These are phyloP conservation scores for Trichoderma gamsii DNA, from an alignment of 495 filamentous ascomycete species.

Conservation along the genomic window DNA sequence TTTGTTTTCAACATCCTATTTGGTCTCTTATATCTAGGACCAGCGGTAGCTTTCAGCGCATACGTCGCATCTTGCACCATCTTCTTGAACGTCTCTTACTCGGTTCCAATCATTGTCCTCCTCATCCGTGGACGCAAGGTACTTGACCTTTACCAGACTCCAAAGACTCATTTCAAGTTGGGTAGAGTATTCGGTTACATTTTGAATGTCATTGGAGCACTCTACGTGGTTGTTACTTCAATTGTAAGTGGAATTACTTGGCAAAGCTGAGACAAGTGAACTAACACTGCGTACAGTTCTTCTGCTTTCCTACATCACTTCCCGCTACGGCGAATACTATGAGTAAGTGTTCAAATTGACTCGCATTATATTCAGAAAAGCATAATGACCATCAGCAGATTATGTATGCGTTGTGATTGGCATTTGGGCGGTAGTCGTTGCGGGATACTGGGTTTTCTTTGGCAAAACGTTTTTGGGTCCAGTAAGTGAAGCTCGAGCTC, in stretches of 20 bases:
- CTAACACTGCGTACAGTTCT: slow-evolving; percentile 25
- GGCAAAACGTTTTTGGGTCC: slow-evolving; percentile 29
- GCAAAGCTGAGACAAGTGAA: background rate
- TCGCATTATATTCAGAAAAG: background rate
- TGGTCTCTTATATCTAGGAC: slow-evolving; percentile 30
- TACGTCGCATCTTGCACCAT: slow-evolving; percentile 31
- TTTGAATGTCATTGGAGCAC: slow-evolving; percentile 24
- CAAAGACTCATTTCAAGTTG: slow-evolving; percentile 22
- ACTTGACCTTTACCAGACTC: slow-evolving; percentile 21
- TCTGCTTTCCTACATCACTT: slow-evolving; percentile 29
- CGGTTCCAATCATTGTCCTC: slow-evolving; percentile 27
- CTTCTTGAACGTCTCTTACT: slow-evolving; percentile 32
- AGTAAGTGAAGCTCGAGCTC: slow-evolving; percentile 20
- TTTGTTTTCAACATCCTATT: slow-evolving; percentile 32
- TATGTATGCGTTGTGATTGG: slow-evolving; percentile 32
- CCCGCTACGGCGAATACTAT: slow-evolving; percentile 27
- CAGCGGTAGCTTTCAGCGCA: slow-evolving; percentile 30
- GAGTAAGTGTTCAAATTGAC: slow-evolving; percentile 22
- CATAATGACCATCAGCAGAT: slow-evolving; percentile 18
- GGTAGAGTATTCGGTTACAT: slow-evolving; percentile 22
- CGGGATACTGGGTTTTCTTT: slow-evolving; percentile 25
- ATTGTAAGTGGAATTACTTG: slow-evolving; percentile 21
- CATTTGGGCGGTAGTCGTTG: slow-evolving; percentile 29
- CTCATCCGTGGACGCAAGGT: slow-evolving; percentile 28
- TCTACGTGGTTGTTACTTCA: slow-evolving; percentile 30